phyloP scores from a whole-genome alignment of 179 eudicot species.

The Spinacia oleracea region DNA sequence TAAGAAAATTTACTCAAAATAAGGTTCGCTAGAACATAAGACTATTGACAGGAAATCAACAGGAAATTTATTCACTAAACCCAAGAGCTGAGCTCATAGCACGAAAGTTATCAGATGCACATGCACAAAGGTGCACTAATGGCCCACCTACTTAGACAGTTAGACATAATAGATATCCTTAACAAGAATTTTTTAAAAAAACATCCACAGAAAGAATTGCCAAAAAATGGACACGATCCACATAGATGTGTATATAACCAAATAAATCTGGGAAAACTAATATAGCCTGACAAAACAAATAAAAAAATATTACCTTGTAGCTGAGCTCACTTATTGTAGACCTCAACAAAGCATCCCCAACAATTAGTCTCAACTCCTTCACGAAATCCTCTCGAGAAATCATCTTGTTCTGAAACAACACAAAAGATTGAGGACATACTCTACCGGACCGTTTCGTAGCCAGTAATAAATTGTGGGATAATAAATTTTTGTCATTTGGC shows the following conservation, averaged over 20 bases:
- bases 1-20: background rate
- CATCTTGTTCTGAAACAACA: slow-evolving; percentile 28
- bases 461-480: too few species aligned
- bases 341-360: slow-evolving; percentile 37
- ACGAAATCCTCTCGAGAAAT: slow-evolving; percentile 35
- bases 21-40: background rate
- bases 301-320: slow-evolving; percentile 26
- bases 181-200: too few species aligned
- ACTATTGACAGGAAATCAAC: background rate
- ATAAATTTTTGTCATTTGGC: too few species aligned
- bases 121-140: background rate
- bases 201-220: background rate
- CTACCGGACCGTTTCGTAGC: too few species aligned
- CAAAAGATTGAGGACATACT: background rate
- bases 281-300: background rate
- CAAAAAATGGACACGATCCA: background rate
- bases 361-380: slow-evolving; percentile 36
- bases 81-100: background rate
- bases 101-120: background rate
- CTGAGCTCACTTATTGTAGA: slow-evolving; percentile 26
- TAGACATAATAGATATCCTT: background rate
- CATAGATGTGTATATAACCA: background rate
- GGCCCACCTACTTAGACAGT: background rate
- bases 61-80: background rate
- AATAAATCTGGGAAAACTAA: background rate